Conservation (phyloP, 768 basidiomycete species). For the Suillus ampliporus region DNA sequence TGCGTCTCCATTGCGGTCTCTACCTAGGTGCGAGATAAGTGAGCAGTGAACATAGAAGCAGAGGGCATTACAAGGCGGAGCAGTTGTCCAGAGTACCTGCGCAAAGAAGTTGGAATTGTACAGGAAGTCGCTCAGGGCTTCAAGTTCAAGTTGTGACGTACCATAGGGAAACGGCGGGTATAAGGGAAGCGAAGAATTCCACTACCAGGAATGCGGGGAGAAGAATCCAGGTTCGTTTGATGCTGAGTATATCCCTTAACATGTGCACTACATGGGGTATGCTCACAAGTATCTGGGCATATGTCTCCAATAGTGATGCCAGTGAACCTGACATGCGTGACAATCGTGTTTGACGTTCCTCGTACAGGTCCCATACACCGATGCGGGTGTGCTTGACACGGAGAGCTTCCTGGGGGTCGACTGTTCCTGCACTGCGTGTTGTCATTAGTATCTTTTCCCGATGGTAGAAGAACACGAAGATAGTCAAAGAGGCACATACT, state of each 20-base stretch:
- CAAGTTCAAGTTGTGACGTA: too few species aligned
- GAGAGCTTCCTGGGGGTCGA: conserved; percentile 43
- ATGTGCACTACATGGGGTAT: conserved; percentile 71
- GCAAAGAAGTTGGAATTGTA: background rate
- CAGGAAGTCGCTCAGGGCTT: too few species aligned
- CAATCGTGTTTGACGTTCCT: conserved; percentile 53
- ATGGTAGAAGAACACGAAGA: background rate
- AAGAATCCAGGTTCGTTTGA: conserved; percentile 56
- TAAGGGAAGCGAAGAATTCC: conserved; percentile 49
- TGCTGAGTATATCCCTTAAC: conserved; percentile 61
- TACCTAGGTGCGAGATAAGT: conserved; percentile 46
- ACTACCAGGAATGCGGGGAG: conserved; percentile 52
- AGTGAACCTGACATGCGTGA: conserved; percentile 45
- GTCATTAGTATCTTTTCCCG: conserved; percentile 9
- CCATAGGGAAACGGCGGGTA: conserved; percentile 72
- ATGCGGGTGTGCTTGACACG: too few species aligned
- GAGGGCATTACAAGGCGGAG: conserved; percentile 56
- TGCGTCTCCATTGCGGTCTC: conserved; percentile 69
- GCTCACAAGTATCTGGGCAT: conserved; percentile 50
- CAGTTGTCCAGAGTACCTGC: conserved; percentile 71
- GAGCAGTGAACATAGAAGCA: conserved; percentile 13
- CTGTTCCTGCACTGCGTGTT: conserved; percentile 25
- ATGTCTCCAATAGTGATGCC: conserved; percentile 52
- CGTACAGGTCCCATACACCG: conserved; percentile 82
- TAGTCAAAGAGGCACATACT: background rate